Evolutionary conservation across 768 basidiomycete species (phyloP), one percentile per base, ranked within the genome.

Genomic region (Gelatoporia subvermispora): DNA sequence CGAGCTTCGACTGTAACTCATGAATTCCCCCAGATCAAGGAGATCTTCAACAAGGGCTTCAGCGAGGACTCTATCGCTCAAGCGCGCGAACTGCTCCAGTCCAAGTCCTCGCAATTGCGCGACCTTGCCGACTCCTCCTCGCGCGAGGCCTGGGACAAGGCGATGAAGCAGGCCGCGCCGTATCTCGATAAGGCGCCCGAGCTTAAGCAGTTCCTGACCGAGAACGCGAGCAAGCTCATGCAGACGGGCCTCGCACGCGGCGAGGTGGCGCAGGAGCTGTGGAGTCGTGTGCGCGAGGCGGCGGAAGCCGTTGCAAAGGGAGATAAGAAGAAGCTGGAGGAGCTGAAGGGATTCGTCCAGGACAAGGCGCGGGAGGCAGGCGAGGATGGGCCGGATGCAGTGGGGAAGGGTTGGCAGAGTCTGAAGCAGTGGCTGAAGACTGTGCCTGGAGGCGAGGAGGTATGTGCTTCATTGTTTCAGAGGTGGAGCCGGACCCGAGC

Each of bases 101-200:
- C 52, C 17, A 66, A 66, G 55, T 35, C 56, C 1, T 23, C 56
- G 35, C 50, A 66, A 55, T 23, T 66, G 11, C 55, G 56, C 38
- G 59, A 63, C 41, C 35, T 65, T 4, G 58, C 55, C 17, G 43
- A 60, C 39, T 22, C 43, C 4, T 56, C 58, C 9, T 52, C 59
- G 25, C 52, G 62, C 41, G 56, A 63, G 28, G 63, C 59, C 11
- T 65, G 63, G 60, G 47, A 60, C 25, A 41, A 55, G 31, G 57
- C 58, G 8, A 2, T 62, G 47, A 53, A 63, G 41, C 36, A 58
- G 48, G 60, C 61, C 1, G 35, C 43, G 18, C 58, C 60, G 1
- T 61, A 60, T 52, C 58, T 65, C 44, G 60, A 64, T 45, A 61
- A 65, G 48, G 25, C 58, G 3, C 62, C 65, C 16, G 60, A 62